A percentile compares a stretch with the other conserved stretches of the same genome.
Conservation (phyloP, 1,139 yeast species). For the Casaregolazyma suthepensis region DNA sequence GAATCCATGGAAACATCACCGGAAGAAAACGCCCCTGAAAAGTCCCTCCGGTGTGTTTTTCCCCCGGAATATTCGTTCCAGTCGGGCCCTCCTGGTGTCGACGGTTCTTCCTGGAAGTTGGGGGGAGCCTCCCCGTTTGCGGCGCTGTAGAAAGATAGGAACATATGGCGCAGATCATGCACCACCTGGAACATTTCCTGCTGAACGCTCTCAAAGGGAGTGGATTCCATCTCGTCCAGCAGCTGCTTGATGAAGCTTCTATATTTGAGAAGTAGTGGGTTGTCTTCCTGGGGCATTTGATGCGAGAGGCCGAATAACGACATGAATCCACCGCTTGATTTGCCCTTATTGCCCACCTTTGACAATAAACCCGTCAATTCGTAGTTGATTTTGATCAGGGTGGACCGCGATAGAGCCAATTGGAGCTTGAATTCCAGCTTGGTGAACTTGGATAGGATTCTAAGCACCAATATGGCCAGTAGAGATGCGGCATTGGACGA, state of each 20-base stretch:
- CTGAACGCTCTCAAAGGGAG: slow-evolving; percentile 31
- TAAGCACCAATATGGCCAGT: slow-evolving; percentile 30
- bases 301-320: slow-evolving; percentile 1
- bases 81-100: slow-evolving; percentile 2
- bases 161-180: slow-evolving; percentile 32
- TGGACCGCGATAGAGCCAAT: slow-evolving; percentile 32
- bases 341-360: slow-evolving; percentile 11
- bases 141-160: slow-evolving; percentile 25
- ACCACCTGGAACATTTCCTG: slow-evolving; percentile 34
- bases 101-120: not conserved
- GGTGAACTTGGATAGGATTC: slow-evolving; percentile 27
- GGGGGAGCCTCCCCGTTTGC: slow-evolving; percentile 8
- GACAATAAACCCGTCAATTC: slow-evolving; percentile 28
- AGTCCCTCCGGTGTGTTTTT: not conserved
- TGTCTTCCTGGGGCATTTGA: not conserved
- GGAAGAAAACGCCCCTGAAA: not conserved
- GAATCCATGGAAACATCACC: not conserved
- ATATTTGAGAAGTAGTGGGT: slow-evolving; percentile 28
- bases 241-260: slow-evolving; percentile 30
- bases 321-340: slow-evolving; percentile 6
- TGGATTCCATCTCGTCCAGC: slow-evolving; percentile 28
- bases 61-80: slow-evolving; percentile 3
- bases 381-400: slow-evolving; percentile 31
- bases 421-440: slow-evolving; percentile 30
- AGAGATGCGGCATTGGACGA: slow-evolving; percentile 31